Percentiles rank a stretch among this genome's conserved stretches.
These are phyloP conservation scores for Serendipita sp. DNA, from an alignment of 768 basidiomycete species.

Conservation along the genomic window DNA sequence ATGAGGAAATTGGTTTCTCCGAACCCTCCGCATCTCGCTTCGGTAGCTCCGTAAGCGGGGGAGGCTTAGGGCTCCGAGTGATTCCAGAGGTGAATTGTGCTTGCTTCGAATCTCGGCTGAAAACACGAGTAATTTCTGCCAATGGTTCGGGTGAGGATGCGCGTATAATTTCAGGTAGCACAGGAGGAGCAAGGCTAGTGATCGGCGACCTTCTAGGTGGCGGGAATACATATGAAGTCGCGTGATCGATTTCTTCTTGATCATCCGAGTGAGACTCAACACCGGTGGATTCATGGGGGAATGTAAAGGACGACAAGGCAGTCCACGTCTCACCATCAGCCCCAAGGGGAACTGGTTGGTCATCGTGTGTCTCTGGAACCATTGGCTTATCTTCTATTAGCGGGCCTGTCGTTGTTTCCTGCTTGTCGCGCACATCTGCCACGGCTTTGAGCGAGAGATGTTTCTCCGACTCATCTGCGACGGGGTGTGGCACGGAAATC, in stretches of 20 bases:
- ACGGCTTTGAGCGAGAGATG: slow-evolving; percentile 18
- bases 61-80: slow-evolving; percentile 1
- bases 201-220: neutral
- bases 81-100: neutral
- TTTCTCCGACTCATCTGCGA: slow-evolving; percentile 18
- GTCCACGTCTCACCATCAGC: neutral
- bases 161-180: neutral
- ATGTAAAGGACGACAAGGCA: neutral
- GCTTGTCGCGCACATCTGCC: slow-evolving; percentile 60
- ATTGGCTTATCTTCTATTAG: slow-evolving; percentile 16
- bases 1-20: slow-evolving; percentile 6
- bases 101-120: neutral
- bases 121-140: neutral
- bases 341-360: neutral
- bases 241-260: neutral
- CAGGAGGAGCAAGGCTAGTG: neutral
- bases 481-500: slow-evolving; percentile 34
- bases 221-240: slow-evolving; percentile 6
- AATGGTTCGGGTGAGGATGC: neutral
- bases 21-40: neutral
- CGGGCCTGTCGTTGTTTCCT: slow-evolving; percentile 32
- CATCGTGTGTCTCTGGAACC: neutral
- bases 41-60: slow-evolving; percentile 6
- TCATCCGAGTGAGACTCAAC: neutral
- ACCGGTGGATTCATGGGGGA: neutral